Evolutionary conservation across 1,284 basidiomycete species (phyloP), one percentile per base, ranked within the genome.

Genomic region (Flammula alnicola): DNA sequence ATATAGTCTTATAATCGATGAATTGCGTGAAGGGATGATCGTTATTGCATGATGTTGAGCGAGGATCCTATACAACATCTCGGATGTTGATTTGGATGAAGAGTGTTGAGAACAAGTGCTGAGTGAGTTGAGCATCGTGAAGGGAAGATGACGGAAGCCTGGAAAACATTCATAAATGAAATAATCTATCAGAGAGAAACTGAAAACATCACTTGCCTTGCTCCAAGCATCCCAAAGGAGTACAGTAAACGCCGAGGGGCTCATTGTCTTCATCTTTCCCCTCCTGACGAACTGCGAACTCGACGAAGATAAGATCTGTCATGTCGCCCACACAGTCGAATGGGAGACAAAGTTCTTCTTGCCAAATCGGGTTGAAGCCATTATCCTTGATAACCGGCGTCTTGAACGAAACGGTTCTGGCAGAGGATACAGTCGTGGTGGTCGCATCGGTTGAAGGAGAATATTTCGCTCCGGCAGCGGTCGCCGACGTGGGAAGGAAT

Each of bases 291-390:
- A 97, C 84, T 23, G 83, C 79, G 59, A 96, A 86, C 51, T 83
- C 76, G 33, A 96, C 78, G 62, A 98, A 96, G 14, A 91, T 80
- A 19, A 97, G 75, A 49, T 93, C 91, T 55, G 77, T 75, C 84
- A 94, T 88, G 36, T 83, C 83, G 0, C 86, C 87, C 1, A 87
- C 80, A 59, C 85, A 84, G 45, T 86, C 80, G 63, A 95, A 89
- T 9, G 84, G 81, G 26, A 95, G 75, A 30, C 74, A 71, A 20
- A 95, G 68, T 19, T 72, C 72, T 63, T 93, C 84, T 60, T 93
- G 79, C 91, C 93, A 98, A 3, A 86, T 73, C 0, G 94, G 94
- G 64, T 95, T 95, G 72, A 95, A 93, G 3, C 93, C 90, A 61
- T 95, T 93, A 63, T 90, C 88, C 67, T 84, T 85, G 56, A 93